Evolutionary conservation across 768 basidiomycete species (phyloP), one percentile per base, ranked within the genome.

Genomic region (Boletus patriciae): DNA sequence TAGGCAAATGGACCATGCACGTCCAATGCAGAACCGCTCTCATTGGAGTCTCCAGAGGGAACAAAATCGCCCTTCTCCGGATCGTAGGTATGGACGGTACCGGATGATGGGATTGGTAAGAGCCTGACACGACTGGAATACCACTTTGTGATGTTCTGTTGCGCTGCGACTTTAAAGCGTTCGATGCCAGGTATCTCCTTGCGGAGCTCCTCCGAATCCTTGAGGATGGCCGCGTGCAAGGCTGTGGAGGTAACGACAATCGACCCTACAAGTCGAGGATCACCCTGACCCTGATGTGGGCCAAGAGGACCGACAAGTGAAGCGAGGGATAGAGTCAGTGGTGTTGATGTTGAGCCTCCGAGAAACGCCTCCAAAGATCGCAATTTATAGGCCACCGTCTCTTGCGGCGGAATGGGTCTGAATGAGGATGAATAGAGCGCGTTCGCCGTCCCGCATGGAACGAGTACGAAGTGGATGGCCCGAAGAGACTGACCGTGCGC

Each of bases 401-500:
- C 54, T 50, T 57, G 64, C 16, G 62, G 60, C 10, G 66, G 31
- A 19, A 57, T 45, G 0, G 83, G 81, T 0, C 85, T 85, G 70
- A 89, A 95, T 29, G 94, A 73, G 8, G 90, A 86, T 7, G 83
- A 78, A 71, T 88, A 94, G 34, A 97, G 78, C 0, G 96, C 96
- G 69, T 98, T 98, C 42, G 94, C 94, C n/a, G 94, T 96, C 25
- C 94, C 94, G 48, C 82, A 82, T 5, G 94, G 92, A 43, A 90
- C 74, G 46, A 81, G 79, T 18, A 76, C 83, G 58, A 87, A 75
- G 34, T 65, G 66, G 53, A 86, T 36, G 62, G 62, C 34, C 34
- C 27, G 25, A 62, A 57, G 47, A 44, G 55, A 40, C 21, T 55
- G 56, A 4, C 54, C 47, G 16, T 54, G 60, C 21, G 62, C 66